phyloP scores from a whole-genome alignment of 2,329 filamentous ascomycete species.

The Cladobotryum mycophilum region DNA sequence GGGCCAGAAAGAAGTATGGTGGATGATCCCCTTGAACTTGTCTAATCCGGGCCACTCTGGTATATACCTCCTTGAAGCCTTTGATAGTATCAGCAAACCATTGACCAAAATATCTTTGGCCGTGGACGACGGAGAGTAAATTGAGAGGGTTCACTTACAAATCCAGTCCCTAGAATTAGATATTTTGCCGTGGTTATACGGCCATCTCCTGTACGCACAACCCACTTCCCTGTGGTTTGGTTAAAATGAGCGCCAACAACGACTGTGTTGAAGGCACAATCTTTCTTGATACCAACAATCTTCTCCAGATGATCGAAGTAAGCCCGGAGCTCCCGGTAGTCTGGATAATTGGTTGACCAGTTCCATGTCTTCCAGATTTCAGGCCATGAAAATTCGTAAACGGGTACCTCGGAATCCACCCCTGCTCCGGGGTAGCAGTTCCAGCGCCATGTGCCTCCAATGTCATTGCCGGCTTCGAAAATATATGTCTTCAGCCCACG shows the following conservation, averaged over 20 bases:
- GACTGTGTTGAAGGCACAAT: constrained; percentile 49
- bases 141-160: constrained; percentile 25
- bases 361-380: constrained; percentile 50
- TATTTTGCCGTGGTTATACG: constrained; percentile 43
- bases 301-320: constrained; percentile 58
- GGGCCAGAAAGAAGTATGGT: constrained; percentile 58
- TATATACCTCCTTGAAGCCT: constrained; percentile 54
- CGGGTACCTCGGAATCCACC: constrained; percentile 48
- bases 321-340: constrained; percentile 42
- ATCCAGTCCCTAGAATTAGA: constrained; percentile 48
- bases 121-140: no score
- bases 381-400: constrained; percentile 48
- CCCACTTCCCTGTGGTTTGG: constrained; percentile 41
- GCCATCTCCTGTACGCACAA: constrained; percentile 43
- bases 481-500: constrained; percentile 42
- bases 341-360: constrained; percentile 48
- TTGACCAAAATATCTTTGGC: background rate
- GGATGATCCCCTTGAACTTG: constrained; percentile 52
- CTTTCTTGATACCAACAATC: constrained; percentile 48
- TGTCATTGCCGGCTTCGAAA: constrained; percentile 45
- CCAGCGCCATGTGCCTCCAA: constrained; percentile 51
- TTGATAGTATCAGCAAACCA: background rate
- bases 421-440: constrained; percentile 50
- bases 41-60: constrained; percentile 55
- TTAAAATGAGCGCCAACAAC: constrained; percentile 49